These are phyloP conservation scores for Turritis glabra DNA, from an alignment of 345 rosid genomes.

Conservation along the genomic window DNA sequence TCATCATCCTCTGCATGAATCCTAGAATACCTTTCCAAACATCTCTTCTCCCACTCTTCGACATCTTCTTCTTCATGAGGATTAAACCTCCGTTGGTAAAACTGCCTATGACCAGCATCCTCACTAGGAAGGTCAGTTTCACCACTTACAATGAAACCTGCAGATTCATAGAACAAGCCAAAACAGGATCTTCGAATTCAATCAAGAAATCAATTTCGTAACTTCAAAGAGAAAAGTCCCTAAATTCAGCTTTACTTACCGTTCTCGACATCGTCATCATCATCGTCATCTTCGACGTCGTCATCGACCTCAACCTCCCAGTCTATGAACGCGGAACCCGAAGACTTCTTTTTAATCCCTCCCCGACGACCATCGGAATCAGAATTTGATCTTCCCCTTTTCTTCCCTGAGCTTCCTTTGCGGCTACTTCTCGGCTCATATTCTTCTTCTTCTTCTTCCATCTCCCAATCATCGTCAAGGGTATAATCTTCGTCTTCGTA, in stretches of 20 bases:
- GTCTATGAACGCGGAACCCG: constrained; percentile 51
- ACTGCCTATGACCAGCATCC: constrained; percentile 53
- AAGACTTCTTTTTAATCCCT: constrained; percentile 44
- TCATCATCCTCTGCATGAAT: constrained; percentile 52
- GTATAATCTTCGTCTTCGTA: constrained; percentile 44
- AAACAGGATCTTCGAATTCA: neutral
- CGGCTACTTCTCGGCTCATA: constrained; percentile 25
- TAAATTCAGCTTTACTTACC: constrained; percentile 41
- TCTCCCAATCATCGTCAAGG: constrained; percentile 39
- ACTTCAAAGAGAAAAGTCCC: neutral
- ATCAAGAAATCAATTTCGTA: neutral
- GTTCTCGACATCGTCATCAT: constrained; percentile 56
- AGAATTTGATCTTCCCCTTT: constrained; percentile 67
- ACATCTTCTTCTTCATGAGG: constrained; percentile 70
- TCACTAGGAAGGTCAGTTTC: constrained; percentile 74
- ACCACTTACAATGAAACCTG: constrained; percentile 68
- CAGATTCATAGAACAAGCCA: constrained; percentile 16
- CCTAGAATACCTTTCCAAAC: constrained; percentile 57
- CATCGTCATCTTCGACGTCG: constrained; percentile 69
- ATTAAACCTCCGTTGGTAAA: constrained; percentile 57
- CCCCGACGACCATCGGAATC: constrained; percentile 44
- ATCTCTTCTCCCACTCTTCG: constrained; percentile 63
- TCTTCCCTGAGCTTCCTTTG: constrained; percentile 38
- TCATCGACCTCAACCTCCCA: constrained; percentile 54
- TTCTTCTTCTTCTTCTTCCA: constrained; percentile 44